Evolutionary conservation across 2,329 filamentous ascomycete genomes (phyloP), one percentile per base, ranked within the genome.

Genomic region (Decorospora gaudefroyi): DNA sequence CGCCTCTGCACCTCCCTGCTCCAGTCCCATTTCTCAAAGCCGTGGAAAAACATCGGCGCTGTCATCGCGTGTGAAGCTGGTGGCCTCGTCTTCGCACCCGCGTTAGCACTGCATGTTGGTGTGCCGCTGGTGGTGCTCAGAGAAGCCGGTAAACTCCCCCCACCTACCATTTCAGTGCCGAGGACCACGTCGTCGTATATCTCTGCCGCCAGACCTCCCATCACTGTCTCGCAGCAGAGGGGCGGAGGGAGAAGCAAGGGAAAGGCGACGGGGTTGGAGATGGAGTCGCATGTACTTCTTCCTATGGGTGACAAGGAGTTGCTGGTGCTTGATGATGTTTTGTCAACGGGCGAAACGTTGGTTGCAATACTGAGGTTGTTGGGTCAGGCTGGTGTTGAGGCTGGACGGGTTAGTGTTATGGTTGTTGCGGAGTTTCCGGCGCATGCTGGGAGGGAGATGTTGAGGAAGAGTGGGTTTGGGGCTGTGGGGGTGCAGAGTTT

Each of bases 301-400:
- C n/a, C n/a, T n/a, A n/a, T n/a, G n/a, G n/a, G n/a, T n/a, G n/a
- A n/a, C n/a, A n/a, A n/a, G n/a, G n/a, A n/a, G n/a, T n/a, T n/a
- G n/a, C n/a, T 84, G n/a, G 73, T 84, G 0, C 72, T 85, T 4
- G 81, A 85, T 46, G 81, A 85, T 62, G 80, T 83, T 18, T 74
- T 85, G 42, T 73, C 81, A 4, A 79, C 77, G 0, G 81, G 80
- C 1, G 53, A 72, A 52, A 84, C 81, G 2, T 73, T 84, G 25
- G 76, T 69, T 59, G 78, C 78, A 5, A 71, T 81, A 23, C 53
- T 85, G 22, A 51, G 72, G 52, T 65, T 85, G 1, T 58, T 84
- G 17, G 9, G 27, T 1, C 34, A 77, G 53, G 73, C 68, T 46
- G 75, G 76, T 0, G 49, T 45, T 0, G 68, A 75, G 26, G n/a